Conservation (phyloP, 306 rosid genomes). For the Medicago lupulina region DNA sequence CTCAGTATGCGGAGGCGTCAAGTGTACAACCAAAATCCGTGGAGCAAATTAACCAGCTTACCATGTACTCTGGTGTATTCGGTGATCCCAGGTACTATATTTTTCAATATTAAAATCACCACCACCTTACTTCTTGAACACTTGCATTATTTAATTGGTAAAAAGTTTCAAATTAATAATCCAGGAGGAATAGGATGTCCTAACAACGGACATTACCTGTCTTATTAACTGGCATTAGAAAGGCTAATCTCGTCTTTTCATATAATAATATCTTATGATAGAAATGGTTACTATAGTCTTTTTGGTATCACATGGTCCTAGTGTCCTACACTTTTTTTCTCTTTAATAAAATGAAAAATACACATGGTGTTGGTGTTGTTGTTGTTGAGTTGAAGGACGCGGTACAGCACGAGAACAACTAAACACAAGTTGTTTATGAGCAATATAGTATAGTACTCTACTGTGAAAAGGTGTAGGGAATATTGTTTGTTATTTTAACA, state of each 20-base stretch:
- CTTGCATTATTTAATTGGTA: not conserved
- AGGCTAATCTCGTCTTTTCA: constrained; percentile 16
- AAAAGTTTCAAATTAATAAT: not conserved
- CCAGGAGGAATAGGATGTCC: not conserved
- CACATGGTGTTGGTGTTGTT: not conserved
- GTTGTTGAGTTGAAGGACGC: constrained; percentile 30
- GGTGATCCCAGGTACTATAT: constrained; percentile 78
- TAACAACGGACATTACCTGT: constrained; percentile 55
- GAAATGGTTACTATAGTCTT: constrained; percentile 19
- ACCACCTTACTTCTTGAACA: not conserved
- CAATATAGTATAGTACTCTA: not conserved
- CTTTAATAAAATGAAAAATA: not conserved
- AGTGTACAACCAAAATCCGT: constrained; percentile 83
- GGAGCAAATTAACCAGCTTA: constrained; percentile 77
- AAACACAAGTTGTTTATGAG: constrained; percentile 37
- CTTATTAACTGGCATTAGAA: constrained; percentile 35
- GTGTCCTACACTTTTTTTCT: not conserved
- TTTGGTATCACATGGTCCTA: constrained; percentile 9
- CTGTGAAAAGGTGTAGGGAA: constrained; percentile 23
- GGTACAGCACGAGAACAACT: constrained; percentile 38
- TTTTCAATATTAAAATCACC: not conserved
- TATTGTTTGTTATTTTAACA: constrained; percentile 23
- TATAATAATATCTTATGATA: not conserved
- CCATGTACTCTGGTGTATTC: constrained; percentile 79
- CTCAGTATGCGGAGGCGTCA: constrained; percentile 69